Evolutionary conservation across 1,284 basidiomycete species (phyloP).

Genomic region (Coniferiporia weirii): DNA sequence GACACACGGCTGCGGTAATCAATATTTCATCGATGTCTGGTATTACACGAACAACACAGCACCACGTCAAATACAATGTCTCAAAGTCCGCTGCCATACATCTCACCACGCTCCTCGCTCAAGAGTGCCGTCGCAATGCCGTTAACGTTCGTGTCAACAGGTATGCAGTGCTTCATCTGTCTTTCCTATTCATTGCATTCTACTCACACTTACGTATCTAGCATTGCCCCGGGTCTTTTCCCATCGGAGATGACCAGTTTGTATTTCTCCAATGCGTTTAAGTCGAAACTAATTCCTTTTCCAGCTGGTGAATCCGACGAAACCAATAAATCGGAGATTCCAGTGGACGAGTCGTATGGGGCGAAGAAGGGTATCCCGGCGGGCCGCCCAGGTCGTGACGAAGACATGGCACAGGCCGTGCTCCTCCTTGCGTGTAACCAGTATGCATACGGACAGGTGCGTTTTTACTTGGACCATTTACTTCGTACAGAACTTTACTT

Average conservation of each 20-base stretch:
- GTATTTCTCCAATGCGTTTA: slow-evolving; percentile 10
- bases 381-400: slow-evolving; percentile 32
- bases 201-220: too few species aligned
- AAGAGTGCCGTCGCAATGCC: slow-evolving; percentile 30
- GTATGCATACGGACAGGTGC: slow-evolving; percentile 28
- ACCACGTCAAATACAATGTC: slow-evolving; percentile 36
- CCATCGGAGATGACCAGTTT: slow-evolving; percentile 35
- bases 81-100: slow-evolving; percentile 37
- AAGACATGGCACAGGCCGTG: slow-evolving; percentile 35
- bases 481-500: too few species aligned
- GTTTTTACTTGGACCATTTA: too few species aligned
- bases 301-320: slow-evolving; percentile 30
- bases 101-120: slow-evolving; percentile 33
- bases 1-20: slow-evolving; percentile 30
- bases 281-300: background rate
- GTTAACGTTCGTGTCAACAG: slow-evolving; percentile 34
- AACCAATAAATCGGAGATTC: slow-evolving; percentile 32
- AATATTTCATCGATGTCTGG: slow-evolving; percentile 36
- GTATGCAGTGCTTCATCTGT: too few species aligned
- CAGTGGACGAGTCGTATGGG: slow-evolving; percentile 26
- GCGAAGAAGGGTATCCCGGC: slow-evolving; percentile 34
- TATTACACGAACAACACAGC: slow-evolving; percentile 32
- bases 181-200: too few species aligned
- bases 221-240: slow-evolving; percentile 35
- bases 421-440: slow-evolving; percentile 31